Conservation (phyloP, 768 basidiomycete species). For the Mycena leptocephala region DNA sequence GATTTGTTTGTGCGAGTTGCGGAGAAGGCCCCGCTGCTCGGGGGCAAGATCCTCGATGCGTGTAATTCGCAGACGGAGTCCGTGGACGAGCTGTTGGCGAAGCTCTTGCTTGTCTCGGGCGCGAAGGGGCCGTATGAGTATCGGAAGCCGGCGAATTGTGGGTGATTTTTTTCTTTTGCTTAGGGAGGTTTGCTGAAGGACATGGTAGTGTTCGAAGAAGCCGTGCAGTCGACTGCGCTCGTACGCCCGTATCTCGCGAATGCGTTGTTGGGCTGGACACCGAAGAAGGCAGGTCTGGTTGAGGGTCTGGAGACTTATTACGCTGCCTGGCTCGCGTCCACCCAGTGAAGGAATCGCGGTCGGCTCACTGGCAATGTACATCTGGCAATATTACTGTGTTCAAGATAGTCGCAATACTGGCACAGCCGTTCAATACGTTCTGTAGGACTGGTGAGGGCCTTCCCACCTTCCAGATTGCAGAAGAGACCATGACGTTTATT, state of each 20-base stretch:
- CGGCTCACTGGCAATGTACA: no score
- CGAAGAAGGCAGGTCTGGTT: constrained; percentile 57
- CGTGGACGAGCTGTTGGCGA: constrained; percentile 56
- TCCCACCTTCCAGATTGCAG: no score
- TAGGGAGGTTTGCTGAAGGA: not conserved
- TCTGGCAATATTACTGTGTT: no score
- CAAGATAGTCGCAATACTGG: no score
- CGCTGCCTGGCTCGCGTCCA: constrained; percentile 41
- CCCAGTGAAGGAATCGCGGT: no score
- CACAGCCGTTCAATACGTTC: no score
- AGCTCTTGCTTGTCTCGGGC: constrained; percentile 56
- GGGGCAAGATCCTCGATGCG: constrained; percentile 59
- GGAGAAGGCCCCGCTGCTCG: constrained; percentile 55
- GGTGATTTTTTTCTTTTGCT: constrained; percentile 35
- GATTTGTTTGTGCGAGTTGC: constrained; percentile 58
- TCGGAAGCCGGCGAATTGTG: constrained; percentile 51
- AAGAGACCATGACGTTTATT: no score
- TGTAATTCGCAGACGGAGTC: constrained; percentile 58
- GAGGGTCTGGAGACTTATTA: constrained; percentile 64
- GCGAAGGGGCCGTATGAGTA: constrained; percentile 52
- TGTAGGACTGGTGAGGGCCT: no score
- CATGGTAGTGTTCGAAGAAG: constrained; percentile 54
- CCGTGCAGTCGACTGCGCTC: constrained; percentile 48
- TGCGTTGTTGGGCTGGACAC: constrained; percentile 60
- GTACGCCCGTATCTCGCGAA: constrained; percentile 57